Base-by-base conservation (phyloP, 768 basidiomycete genomes). In the Gyrodon lividus region DNA sequence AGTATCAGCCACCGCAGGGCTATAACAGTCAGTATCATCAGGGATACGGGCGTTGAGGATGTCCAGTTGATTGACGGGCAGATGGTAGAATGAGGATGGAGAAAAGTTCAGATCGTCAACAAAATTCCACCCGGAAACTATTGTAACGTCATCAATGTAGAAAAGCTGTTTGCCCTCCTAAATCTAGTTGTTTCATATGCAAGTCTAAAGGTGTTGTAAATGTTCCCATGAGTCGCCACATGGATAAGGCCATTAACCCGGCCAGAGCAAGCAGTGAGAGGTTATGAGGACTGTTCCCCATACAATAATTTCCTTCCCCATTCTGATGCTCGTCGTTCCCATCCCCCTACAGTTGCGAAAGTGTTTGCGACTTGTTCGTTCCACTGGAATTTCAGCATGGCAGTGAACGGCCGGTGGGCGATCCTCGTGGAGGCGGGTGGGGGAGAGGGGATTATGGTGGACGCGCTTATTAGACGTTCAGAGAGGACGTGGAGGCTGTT, bases 401-500 rank as follows among this genome's bases (percentile, higher is more conserved):
- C 62, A 4, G 66, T 56, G 56, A 84, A 78, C 1, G 79, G 78
- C 20, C 61, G 69, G 43, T 73, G 72, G 17, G 72, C 67, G 51
- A 83, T 78, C 23, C 83, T 72, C n/a, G 71, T 62, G 17, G 80
- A 79, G 22, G 84, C 85, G 5, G 81, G 66, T 5, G 76, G 74
- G 1, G 82, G 80, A n/a, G 80, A 77, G 20, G 73, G 72, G 4
- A 79, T 61, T 14, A 72, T 64, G 13, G 72, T 68, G 3, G 80
- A 74, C 23, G 81, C 75, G 57, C 79, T 76, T 45, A 69, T 65
- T 16, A 87, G 74, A n/a, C 76, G 79, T 43, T 69, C 65, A 52
- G 77, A 79, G 13, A 85, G 73, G 0, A 57, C 28, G 60, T 77
- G 78, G 2, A 86, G 67, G 56, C 81, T 83, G 55, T 6, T n/a